phyloP scores from a whole-genome alignment of 2,329 filamentous ascomycete genomes.

The Penicillium brasilianum region DNA sequence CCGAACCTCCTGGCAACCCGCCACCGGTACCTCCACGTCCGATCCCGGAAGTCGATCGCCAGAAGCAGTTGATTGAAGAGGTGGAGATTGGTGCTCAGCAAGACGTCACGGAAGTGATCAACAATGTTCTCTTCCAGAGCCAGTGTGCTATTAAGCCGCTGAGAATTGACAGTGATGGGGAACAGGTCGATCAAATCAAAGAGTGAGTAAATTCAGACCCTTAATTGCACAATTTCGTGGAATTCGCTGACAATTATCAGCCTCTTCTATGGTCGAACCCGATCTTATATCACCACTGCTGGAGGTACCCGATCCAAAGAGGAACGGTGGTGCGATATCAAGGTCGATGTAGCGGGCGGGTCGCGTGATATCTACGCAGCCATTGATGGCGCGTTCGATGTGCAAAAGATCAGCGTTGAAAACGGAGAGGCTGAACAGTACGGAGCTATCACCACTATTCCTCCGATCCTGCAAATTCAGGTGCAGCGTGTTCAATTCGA shows the following conservation, averaged over 20 bases:
- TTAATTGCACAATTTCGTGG: not conserved
- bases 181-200: constrained; percentile 82
- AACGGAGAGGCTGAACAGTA: constrained; percentile 66
- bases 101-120: constrained; percentile 95
- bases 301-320: constrained; percentile 56
- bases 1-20: constrained; percentile 52
- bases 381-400: constrained; percentile 83
- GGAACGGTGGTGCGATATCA: constrained; percentile 67
- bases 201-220: constrained; percentile 50
- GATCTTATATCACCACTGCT: constrained; percentile 53
- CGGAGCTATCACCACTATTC: constrained; percentile 74
- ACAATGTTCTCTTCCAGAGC: constrained; percentile 87
- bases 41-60: constrained; percentile 38
- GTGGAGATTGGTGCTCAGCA: constrained; percentile 75
- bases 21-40: constrained; percentile 65
- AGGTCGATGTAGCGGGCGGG: constrained; percentile 62
- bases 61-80: constrained; percentile 51
- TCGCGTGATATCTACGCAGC: constrained; percentile 77
- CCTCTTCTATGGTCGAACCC: constrained; percentile 57
- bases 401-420: constrained; percentile 72
- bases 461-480: constrained; percentile 85
- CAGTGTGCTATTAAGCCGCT: constrained; percentile 81
- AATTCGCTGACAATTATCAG: constrained; percentile 36
- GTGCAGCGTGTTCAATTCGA: constrained; percentile 83
- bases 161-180: constrained; percentile 68